Base-by-base conservation (phyloP, 2,329 filamentous ascomycete species). In the Triangularia verruculosa region DNA sequence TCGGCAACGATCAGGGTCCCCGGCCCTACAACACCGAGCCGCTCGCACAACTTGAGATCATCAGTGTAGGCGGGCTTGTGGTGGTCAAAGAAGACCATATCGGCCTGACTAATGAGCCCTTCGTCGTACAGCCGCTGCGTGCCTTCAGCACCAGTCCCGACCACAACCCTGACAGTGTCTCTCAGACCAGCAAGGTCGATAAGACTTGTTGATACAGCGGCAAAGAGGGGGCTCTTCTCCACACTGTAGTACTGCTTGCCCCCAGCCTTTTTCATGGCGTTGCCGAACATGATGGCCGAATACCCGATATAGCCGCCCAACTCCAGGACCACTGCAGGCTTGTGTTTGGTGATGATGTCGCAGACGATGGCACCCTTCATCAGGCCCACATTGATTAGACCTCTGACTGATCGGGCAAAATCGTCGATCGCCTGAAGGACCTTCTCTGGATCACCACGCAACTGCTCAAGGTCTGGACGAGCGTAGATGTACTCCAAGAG, bases 251-350 rank as follows among this genome's bases (percentile, higher is more conserved):
- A 93, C 24, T 79, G 78, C 68, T 82, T 80, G 2, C 89, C 89
- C 11, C 88, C 89, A 2, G 82, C 83, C 57, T 82, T 80, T 63
- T 84, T 83, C 15, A 91, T 78, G 0, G 88, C 87, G 34, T 86
- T 81, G 53, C 85, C 89, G 71, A 93, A 94, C 1, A 92, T 80
- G 64, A 95, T 86, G 64, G 88, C 88, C 0, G 91, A 94, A 78
- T 95, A 95, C 51, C 91, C 91, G 20, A 93, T 83, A 74, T 94
- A 95, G 57, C 90, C 89, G 55, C 92, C 91, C 0, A 95, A 81
- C 73, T 96, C 91, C 55, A 94, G 82, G 57, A 70, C 66, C 27
- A 66, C 57, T 11, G 55, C 12, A 6, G 68, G 68, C 73, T 89
- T 90, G 56, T 82, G 78, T 66, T 89, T 79, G 20, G 79, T 79